Evolutionary conservation across 495 filamentous ascomycete genomes (phyloP), one percentile per base, ranked within the genome.

Genomic region (Aspergillus taichungensis): DNA sequence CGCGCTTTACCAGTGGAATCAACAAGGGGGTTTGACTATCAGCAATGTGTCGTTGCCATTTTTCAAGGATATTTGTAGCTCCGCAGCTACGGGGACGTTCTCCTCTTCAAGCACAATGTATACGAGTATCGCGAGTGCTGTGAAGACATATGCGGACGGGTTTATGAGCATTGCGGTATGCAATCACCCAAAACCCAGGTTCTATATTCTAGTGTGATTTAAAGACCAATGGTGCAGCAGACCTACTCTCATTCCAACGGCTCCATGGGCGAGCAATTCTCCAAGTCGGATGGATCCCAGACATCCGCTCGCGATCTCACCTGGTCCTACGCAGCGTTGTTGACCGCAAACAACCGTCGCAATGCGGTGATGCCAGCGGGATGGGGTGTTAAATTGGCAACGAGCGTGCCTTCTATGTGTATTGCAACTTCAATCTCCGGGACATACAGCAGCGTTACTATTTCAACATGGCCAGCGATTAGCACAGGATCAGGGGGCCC

Each of bases 61-160:
- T 67, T 84, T 80, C 67, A 47, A 66, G 41, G 71, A 69, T 44
- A 61, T 84, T 34, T 56, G 71, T 37, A 57, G 76, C 2, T 60
- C 64, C 10, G 69, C 69, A 30, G 56, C 62, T 6, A 58, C 63
- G 27, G 79, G 79, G 4, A 47, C 13, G 3, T 56, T 52, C n/a
- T 40, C 58, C 1, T 44, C 51, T 9, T 78, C 71, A 10, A 80
- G 69, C 3, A 47, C 68, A 3, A 72, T 67, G 3, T 84, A 73
- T 62, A 64, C 63, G 5, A 44, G 64, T 8, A 67, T 85, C 36
- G 61, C 75, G 30, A 63, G 64, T 14, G 76, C 77, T 10, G 71
- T 83, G 9, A 71, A 62, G 45, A 62, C 61, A n/a, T 84, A 84
- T 46, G 81, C 80, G 6, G 82, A 86, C 54, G 79, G 77, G 38